Conservation (phyloP, 345 rosid species). For the Garcia nutans region DNA sequence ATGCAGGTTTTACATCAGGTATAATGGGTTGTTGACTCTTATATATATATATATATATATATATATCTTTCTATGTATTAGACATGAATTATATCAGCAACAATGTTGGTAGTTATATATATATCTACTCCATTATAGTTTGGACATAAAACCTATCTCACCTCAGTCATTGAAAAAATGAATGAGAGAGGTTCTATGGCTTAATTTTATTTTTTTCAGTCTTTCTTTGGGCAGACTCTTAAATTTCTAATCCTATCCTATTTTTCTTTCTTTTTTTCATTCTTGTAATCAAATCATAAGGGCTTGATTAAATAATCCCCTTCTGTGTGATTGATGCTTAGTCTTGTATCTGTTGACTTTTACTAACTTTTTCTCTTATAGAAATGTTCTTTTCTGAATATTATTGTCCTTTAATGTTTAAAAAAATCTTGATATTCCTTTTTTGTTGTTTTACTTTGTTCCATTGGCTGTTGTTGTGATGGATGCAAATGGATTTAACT, state of each 20-base stretch:
- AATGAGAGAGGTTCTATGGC: not conserved
- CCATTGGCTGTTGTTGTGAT: not conserved
- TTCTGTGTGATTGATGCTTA: not conserved
- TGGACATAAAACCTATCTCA: not conserved
- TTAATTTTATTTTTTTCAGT: not conserved
- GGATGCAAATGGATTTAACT: slow-evolving; percentile 16
- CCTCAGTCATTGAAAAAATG: not conserved
- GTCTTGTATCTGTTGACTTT: not conserved
- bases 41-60: not conserved
- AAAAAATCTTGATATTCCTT: too few species aligned
- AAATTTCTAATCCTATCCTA: not conserved
- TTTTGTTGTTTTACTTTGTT: not conserved
- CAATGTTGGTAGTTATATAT: not conserved
- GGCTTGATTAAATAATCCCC: not conserved
- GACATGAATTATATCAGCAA: not conserved
- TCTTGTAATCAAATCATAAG: not conserved
- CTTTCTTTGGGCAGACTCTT: slow-evolving; percentile 1
- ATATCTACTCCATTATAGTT: not conserved
- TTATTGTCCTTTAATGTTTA: not conserved
- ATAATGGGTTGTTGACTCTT: not conserved
- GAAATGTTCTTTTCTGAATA: not conserved
- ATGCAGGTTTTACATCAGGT: slow-evolving; percentile 5
- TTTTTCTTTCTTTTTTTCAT: slow-evolving; percentile 1
- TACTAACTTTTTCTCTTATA: not conserved
- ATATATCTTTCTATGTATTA: not conserved